Conservation (phyloP, 192 early-diverging fungal genomes). For the Coemansia sp. region DNA sequence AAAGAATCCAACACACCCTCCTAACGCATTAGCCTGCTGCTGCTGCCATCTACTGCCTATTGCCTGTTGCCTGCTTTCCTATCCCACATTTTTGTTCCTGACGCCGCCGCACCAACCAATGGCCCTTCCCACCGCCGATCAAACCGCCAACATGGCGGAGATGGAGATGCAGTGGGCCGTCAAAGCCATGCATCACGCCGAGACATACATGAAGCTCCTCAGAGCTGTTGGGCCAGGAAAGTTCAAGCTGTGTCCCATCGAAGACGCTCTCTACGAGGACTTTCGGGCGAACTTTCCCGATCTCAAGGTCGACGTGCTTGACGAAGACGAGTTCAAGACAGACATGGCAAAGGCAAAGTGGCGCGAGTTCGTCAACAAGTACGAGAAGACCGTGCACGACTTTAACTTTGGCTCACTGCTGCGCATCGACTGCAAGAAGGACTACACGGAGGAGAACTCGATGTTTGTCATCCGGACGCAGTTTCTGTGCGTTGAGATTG, state of each 20-base stretch:
- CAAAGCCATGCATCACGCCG: constrained; percentile 94
- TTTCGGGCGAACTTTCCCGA: constrained; percentile 78
- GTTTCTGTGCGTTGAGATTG: constrained; percentile 93
- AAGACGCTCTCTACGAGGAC: constrained; percentile 81
- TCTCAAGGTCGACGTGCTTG: constrained; percentile 66
- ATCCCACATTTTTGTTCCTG: background rate
- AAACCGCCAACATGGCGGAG: constrained; percentile 73
- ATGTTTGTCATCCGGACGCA: constrained; percentile 89
- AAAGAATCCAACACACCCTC: background rate
- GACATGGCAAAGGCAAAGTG: constrained; percentile 81
- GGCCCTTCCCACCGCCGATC: constrained; percentile 71
- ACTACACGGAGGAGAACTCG: constrained; percentile 84
- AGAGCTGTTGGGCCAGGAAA: constrained; percentile 67
- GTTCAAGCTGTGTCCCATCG: constrained; percentile 80
- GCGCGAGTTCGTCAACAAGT: constrained; percentile 85
- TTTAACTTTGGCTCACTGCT: constrained; percentile 94
- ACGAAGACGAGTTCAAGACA: constrained; percentile 85
- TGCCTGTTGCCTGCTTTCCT: too few species aligned
- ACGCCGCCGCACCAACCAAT: constrained; percentile 33
- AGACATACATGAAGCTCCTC: constrained; percentile 89
- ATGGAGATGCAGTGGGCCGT: constrained; percentile 97
- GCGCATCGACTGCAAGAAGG: constrained; percentile 70
- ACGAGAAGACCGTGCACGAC: constrained; percentile 84
- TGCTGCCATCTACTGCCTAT: too few species aligned
- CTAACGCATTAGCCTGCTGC: too few species aligned